These are phyloP conservation scores for Cladosporium austrohemisphaericum DNA, from an alignment of 2,329 filamentous ascomycete genomes.

Conservation along the genomic window DNA sequence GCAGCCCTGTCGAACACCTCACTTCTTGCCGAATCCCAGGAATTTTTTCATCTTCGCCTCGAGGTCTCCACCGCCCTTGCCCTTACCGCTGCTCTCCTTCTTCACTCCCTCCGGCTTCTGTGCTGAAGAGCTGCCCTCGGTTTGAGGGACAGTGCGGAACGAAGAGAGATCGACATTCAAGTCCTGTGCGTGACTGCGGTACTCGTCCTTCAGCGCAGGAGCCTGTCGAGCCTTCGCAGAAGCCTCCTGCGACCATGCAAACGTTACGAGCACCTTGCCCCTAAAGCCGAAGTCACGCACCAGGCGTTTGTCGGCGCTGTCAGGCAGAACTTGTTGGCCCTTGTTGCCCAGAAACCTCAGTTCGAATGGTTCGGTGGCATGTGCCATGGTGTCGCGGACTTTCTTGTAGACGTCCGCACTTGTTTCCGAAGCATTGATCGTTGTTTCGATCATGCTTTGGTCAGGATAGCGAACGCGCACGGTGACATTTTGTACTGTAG, in stretches of 20 bases:
- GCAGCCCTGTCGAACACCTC: too few relatives aligned
- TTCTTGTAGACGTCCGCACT: conserved; percentile 69
- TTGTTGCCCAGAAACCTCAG: conserved; percentile 62
- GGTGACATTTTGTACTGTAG: conserved; percentile 63
- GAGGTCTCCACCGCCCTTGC: conserved; percentile 35
- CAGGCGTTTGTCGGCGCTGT: conserved; percentile 47
- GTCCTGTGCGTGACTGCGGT: conserved; percentile 59
- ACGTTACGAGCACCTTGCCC: conserved; percentile 68
- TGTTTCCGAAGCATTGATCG: conserved; percentile 65
- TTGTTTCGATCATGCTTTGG: conserved; percentile 70
- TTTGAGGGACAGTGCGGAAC: conserved; percentile 20
- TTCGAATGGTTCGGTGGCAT: conserved; percentile 61
- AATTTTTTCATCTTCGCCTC: conserved; percentile 62
- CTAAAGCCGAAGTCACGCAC: conserved; percentile 69
- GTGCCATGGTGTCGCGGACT: conserved; percentile 67
- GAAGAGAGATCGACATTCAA: conserved; percentile 58
- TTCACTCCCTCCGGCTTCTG: conserved; percentile 29
- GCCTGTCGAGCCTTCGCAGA: conserved; percentile 52
- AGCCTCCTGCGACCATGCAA: conserved; percentile 68
- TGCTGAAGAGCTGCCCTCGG: conserved; percentile 17
- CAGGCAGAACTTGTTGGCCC: conserved; percentile 30
- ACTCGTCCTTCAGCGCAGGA: conserved; percentile 58
- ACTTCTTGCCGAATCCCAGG: conserved; percentile 70
- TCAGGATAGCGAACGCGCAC: conserved; percentile 87
- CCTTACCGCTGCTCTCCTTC: conserved; percentile 29